A percentile compares a stretch with the other conserved stretches of the same genome.
Evolutionary conservation across 768 basidiomycete species (phyloP).

Genomic region (Trametes gibbosa): DNA sequence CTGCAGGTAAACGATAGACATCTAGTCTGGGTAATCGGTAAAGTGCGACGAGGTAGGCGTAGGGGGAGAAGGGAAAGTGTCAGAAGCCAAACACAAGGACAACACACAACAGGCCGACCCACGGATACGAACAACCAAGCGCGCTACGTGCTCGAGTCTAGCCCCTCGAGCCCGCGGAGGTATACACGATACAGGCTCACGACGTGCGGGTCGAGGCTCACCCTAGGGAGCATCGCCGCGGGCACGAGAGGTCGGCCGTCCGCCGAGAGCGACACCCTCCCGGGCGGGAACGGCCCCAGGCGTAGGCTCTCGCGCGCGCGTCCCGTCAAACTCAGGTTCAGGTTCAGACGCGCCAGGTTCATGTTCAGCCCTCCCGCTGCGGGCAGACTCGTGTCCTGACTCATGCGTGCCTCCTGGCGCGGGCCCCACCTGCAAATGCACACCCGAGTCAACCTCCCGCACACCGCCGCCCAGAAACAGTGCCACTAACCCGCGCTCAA

Average conservation of each 20-base stretch:
- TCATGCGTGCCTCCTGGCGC: background rate
- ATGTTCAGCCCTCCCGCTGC: background rate
- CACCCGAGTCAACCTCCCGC: conserved; percentile 8
- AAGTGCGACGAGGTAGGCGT: background rate
- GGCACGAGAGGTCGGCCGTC: conserved; percentile 3
- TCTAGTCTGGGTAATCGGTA: too few species aligned
- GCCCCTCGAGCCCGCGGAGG: conserved; percentile 9
- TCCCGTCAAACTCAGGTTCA: background rate
- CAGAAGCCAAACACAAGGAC: background rate
- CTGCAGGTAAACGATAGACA: background rate
- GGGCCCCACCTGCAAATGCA: conserved; percentile 5
- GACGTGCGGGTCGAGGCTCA: conserved; percentile 18
- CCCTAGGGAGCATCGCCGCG: conserved; percentile 5
- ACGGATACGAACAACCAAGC: background rate
- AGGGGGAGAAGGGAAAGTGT: background rate
- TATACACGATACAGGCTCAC: conserved; percentile 19
- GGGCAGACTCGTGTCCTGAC: background rate
- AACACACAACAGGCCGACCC: conserved; percentile 5
- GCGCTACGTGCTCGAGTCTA: conserved; percentile 12
- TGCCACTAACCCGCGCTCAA: conserved; percentile 22
- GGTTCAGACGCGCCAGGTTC: background rate
- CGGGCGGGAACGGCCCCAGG: background rate
- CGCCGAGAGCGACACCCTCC: background rate
- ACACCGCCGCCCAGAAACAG: conserved; percentile 21
- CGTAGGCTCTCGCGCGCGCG: background rate